phyloP scores from a whole-genome alignment of 495 filamentous ascomycete genomes.

The Penicillium cataractarum region DNA sequence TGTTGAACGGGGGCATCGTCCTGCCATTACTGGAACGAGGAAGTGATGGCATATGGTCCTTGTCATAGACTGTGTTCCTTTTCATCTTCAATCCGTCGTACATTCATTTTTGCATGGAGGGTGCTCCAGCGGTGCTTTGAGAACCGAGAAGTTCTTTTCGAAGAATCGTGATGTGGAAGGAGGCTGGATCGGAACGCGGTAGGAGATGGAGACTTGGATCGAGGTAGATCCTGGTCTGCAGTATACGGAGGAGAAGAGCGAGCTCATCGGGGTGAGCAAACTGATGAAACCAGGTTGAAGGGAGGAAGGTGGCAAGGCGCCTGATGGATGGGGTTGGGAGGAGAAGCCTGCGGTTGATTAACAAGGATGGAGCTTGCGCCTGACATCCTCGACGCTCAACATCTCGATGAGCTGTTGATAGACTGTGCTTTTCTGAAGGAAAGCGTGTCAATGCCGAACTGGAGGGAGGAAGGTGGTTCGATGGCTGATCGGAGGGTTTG shows the following conservation, averaged over 20 bases:
- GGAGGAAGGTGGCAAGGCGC: background rate
- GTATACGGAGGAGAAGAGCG: background rate
- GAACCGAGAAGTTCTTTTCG: background rate
- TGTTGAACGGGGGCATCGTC: background rate
- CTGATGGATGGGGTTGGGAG: background rate
- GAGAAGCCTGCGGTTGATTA: background rate
- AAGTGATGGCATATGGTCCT: background rate
- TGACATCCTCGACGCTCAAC: too few relatives aligned
- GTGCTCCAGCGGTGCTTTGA: too few relatives aligned
- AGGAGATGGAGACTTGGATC: background rate
- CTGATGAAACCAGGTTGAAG: background rate
- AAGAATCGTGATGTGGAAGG: background rate
- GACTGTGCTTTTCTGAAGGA: too few relatives aligned
- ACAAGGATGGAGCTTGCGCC: background rate
- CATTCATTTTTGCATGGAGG: too few relatives aligned
- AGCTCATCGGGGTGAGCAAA: background rate
- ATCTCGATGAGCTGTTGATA: too few relatives aligned
- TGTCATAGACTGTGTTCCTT: too few relatives aligned
- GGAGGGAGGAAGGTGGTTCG: too few relatives aligned
- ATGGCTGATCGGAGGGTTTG: too few relatives aligned
- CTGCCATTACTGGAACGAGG: background rate
- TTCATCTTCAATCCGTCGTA: too few relatives aligned
- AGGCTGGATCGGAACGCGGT: background rate
- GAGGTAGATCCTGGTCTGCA: background rate
- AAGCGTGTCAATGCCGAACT: too few relatives aligned